phyloP scores from a whole-genome alignment of 169 alveolate genomes.

The Plasmodium yoelii region DNA sequence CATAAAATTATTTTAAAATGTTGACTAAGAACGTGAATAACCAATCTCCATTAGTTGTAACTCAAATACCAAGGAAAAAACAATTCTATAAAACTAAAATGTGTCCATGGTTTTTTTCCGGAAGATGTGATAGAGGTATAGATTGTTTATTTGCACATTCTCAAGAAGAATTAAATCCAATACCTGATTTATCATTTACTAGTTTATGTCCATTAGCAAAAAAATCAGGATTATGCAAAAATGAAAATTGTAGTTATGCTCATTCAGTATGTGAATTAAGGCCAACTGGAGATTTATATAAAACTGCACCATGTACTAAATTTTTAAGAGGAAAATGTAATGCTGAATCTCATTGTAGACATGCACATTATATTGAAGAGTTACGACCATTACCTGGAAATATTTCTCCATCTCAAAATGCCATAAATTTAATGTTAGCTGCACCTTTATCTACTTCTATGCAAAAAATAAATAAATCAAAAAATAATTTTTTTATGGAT shows the following conservation, averaged over 20 bases:
- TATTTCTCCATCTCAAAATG: slow-evolving; percentile 60
- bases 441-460: slow-evolving; percentile 22
- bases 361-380: slow-evolving; percentile 66
- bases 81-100: slow-evolving; percentile 70
- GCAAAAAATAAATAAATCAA: slow-evolving; percentile 22
- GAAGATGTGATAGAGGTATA: slow-evolving; percentile 87
- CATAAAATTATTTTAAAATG: slow-evolving; percentile 4
- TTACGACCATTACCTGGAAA: slow-evolving; percentile 68
- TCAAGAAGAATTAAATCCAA: slow-evolving; percentile 85
- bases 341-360: slow-evolving; percentile 71
- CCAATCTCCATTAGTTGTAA: slow-evolving; percentile 37
- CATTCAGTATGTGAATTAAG: slow-evolving; percentile 76
- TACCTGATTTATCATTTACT: slow-evolving; percentile 66
- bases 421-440: slow-evolving; percentile 60
- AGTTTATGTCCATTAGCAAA: slow-evolving; percentile 87
- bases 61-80: slow-evolving; percentile 70
- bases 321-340: slow-evolving; percentile 72
- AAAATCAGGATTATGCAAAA: slow-evolving; percentile 85
- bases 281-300: slow-evolving; percentile 70
- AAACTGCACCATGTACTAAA: slow-evolving; percentile 68
- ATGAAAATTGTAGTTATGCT: slow-evolving; percentile 80
- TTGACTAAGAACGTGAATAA: slow-evolving; percentile 33
- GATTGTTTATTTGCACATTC: slow-evolving; percentile 90
- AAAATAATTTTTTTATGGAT: neutral
- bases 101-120: slow-evolving; percentile 75